Percentiles rank a stretch among this genome's conserved stretches.
Evolutionary conservation across 768 basidiomycete genomes (phyloP).

Genomic region (Russula compacta): DNA sequence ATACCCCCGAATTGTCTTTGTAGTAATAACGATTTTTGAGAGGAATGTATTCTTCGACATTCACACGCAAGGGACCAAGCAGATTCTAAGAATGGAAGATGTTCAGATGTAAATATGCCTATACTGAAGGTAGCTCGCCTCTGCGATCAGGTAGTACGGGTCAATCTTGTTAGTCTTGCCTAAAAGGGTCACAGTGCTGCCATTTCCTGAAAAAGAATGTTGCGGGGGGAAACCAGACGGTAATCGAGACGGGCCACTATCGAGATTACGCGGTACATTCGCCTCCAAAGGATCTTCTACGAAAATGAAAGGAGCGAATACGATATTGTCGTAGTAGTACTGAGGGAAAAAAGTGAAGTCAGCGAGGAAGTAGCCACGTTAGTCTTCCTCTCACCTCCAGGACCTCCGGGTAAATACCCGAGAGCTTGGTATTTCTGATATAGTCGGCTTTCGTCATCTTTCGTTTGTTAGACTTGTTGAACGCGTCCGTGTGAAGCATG

Average conservation of each 20-base stretch:
- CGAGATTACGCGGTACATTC: constrained; percentile 45
- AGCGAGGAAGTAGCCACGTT: background rate
- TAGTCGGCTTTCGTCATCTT: constrained; percentile 98
- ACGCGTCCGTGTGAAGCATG: constrained; percentile 97
- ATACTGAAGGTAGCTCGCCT: constrained; percentile 37
- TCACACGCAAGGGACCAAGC: constrained; percentile 58
- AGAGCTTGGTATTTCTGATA: constrained; percentile 81
- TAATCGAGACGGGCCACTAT: constrained; percentile 31
- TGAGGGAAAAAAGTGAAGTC: constrained; percentile 25
- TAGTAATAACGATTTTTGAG: constrained; percentile 56
- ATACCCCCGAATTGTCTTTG: constrained; percentile 54
- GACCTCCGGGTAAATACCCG: constrained; percentile 73
- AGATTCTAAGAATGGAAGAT: constrained; percentile 39
- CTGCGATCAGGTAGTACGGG: constrained; percentile 83
- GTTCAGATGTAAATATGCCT: background rate
- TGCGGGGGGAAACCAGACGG: constrained; percentile 30
- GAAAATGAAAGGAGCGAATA: constrained; percentile 93
- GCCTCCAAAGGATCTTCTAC: constrained; percentile 83
- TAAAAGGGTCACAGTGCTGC: constrained; percentile 33
- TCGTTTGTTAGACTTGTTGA: constrained; percentile 94
- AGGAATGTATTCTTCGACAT: constrained; percentile 52
- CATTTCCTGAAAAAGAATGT: constrained; percentile 23
- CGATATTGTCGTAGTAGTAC: constrained; percentile 96
- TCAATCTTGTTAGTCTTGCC: constrained; percentile 69
- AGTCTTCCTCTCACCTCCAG: constrained; percentile 57